Conservation (phyloP, 1,139 yeast genomes). For the Debaryomyces robertsiae region DNA sequence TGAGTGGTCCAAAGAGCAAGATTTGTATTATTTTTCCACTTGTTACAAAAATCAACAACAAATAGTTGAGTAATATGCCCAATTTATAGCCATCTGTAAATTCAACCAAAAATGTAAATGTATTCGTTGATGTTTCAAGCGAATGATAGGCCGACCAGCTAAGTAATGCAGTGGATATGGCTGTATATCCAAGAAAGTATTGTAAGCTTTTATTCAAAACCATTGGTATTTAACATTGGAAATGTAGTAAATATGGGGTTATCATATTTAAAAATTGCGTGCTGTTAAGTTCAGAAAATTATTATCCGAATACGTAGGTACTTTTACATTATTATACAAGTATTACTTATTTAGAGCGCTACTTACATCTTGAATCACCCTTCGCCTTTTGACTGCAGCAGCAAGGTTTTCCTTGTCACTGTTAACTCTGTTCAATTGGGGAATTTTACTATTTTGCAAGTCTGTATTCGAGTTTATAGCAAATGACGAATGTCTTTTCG, state of each 20-base stretch:
- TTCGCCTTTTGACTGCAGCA: conserved; percentile 19
- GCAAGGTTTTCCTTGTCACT: conserved; percentile 13
- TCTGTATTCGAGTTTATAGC: conserved; percentile 6
- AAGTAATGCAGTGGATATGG: conserved; percentile 27
- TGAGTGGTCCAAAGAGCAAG: conserved; percentile 71
- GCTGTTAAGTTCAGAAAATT: conserved; percentile 8
- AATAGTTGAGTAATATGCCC: conserved; percentile 33
- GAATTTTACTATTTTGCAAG: conserved; percentile 13
- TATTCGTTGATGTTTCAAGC: conserved; percentile 28
- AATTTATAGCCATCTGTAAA: conserved; percentile 40
- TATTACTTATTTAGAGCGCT: conserved; percentile 11
- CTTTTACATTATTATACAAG: conserved; percentile 8
- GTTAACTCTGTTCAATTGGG: conserved; percentile 13
- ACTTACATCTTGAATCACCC: conserved; percentile 15
- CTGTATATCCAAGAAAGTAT: conserved; percentile 31
- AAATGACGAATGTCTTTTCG: conserved; percentile 11
- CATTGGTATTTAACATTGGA: conserved; percentile 10
- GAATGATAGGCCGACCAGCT: conserved; percentile 33
- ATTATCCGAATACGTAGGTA: not conserved
- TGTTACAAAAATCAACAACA: conserved; percentile 39
- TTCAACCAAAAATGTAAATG: conserved; percentile 31
- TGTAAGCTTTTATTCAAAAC: conserved; percentile 12
- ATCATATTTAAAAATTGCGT: conserved; percentile 9
- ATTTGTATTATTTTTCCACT: conserved; percentile 48
- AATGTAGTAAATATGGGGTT: conserved; percentile 4